These are phyloP conservation scores for Paramecium caudatum DNA, from an alignment of 73 alveolate genomes.

Conservation along the genomic window DNA sequence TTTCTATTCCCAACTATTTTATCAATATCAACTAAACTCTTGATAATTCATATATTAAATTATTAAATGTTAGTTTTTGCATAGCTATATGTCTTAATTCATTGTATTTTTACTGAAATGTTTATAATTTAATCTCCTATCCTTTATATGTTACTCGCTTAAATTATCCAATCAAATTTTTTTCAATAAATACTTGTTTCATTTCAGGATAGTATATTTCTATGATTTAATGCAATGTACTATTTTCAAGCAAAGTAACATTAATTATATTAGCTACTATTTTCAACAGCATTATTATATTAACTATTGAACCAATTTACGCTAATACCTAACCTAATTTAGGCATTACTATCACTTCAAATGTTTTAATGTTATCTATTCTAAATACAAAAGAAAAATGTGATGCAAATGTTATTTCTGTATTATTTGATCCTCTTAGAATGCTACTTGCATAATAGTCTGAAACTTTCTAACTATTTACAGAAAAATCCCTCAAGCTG, in stretches of 20 bases:
- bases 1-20: slow-evolving; percentile 3
- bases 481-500: neutral
- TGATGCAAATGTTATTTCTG: neutral
- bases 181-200: neutral
- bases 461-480: neutral
- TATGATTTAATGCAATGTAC: neutral
- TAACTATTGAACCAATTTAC: slow-evolving; percentile 36
- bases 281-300: neutral
- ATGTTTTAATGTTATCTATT: neutral
- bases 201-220: slow-evolving; percentile 7
- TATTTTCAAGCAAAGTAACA: neutral
- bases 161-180: neutral
- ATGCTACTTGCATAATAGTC: neutral
- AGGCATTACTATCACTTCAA: neutral
- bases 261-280: slow-evolving; percentile 7
- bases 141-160: slow-evolving; percentile 1
- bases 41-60: slow-evolving; percentile 4
- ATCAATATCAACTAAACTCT: neutral
- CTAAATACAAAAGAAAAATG: neutral
- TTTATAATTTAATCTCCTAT: neutral
- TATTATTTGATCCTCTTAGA: neutral
- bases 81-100: neutral
- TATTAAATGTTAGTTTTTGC: neutral
- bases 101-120: neutral
- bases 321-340: slow-evolving; percentile 60